These are phyloP conservation scores for Ustilago loliicola DNA, from an alignment of 1,284 basidiomycete species.

Conservation along the genomic window DNA sequence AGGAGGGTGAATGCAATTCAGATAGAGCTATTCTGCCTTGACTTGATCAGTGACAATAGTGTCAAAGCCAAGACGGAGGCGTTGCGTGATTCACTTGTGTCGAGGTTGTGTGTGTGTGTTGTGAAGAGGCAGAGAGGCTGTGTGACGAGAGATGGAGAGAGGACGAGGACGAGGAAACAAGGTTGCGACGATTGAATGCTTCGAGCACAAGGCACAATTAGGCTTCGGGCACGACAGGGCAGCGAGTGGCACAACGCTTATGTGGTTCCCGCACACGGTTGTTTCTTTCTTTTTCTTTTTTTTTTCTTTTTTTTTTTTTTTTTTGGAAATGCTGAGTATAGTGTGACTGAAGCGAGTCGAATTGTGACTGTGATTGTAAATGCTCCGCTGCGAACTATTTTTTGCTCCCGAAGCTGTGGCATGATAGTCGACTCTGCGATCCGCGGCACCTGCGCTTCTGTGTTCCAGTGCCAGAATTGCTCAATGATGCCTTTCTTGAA, in stretches of 20 bases:
- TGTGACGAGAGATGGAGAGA: background rate
- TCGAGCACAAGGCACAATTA: background rate
- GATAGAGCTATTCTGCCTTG: background rate
- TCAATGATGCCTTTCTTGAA: background rate
- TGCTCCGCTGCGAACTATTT: background rate
- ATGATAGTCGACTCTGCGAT: background rate
- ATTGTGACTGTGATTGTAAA: background rate
- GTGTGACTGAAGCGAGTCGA: slow-evolving; percentile 9
- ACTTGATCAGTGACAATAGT: too few species aligned
- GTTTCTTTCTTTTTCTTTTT: too few species aligned
- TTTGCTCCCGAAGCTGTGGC: background rate
- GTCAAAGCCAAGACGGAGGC: too few species aligned
- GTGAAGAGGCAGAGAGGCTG: background rate
- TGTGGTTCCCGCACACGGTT: too few species aligned
- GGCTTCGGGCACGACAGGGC: background rate
- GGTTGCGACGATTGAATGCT: slow-evolving; percentile 3
- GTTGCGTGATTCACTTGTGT: background rate
- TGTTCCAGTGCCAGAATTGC: background rate
- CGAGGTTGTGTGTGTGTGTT: background rate
- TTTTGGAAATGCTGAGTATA: background rate
- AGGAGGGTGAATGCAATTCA: background rate
- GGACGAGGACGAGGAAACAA: background rate
- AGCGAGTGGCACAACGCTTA: background rate
- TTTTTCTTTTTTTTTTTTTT: too few species aligned
- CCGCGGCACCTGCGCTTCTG: background rate